Percentiles rank a stretch among this genome's conserved stretches.
Evolutionary conservation across 495 filamentous ascomycete species (phyloP).

Genomic region (Saxophila tyrrhenica): DNA sequence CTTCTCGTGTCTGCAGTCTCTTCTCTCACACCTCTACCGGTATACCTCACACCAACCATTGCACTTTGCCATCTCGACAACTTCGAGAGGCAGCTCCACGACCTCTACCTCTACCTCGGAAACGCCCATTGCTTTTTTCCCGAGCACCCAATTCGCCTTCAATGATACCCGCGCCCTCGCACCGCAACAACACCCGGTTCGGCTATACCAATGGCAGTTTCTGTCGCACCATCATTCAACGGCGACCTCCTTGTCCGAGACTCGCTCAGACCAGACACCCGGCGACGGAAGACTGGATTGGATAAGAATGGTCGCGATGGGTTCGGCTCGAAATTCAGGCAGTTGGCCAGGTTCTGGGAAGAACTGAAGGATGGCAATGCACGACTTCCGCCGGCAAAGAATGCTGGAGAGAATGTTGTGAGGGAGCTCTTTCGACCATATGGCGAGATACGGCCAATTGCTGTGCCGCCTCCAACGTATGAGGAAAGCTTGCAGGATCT

Average conservation of each 20-base stretch:
- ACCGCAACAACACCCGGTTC: constrained; percentile 11
- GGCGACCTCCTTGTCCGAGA: constrained; percentile 18
- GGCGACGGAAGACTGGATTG: constrained; percentile 27
- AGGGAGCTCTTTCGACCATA: constrained; percentile 8
- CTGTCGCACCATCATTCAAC: constrained; percentile 24
- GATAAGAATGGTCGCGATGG: constrained; percentile 8
- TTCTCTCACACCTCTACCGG: background rate
- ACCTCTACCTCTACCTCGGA: background rate
- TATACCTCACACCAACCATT: background rate
- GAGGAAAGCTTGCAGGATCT: constrained; percentile 24
- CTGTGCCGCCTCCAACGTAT: constrained; percentile 22
- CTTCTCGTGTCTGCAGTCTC: background rate
- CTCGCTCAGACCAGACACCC: constrained; percentile 25
- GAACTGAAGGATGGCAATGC: background rate
- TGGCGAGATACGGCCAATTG: background rate
- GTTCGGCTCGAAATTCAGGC: constrained; percentile 1
- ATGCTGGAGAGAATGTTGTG: background rate
- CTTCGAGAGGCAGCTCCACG: background rate
- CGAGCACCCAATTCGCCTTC: constrained; percentile 8
- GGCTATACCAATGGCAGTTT: constrained; percentile 25
- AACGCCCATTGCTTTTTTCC: background rate
- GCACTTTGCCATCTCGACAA: background rate
- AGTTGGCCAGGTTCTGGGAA: constrained; percentile 11
- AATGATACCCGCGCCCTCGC: constrained; percentile 15
- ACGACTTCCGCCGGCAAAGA: background rate